These are phyloP conservation scores for Fraxinus quadrangulata DNA, from an alignment of 257 asterid genomes.

Conservation along the genomic window DNA sequence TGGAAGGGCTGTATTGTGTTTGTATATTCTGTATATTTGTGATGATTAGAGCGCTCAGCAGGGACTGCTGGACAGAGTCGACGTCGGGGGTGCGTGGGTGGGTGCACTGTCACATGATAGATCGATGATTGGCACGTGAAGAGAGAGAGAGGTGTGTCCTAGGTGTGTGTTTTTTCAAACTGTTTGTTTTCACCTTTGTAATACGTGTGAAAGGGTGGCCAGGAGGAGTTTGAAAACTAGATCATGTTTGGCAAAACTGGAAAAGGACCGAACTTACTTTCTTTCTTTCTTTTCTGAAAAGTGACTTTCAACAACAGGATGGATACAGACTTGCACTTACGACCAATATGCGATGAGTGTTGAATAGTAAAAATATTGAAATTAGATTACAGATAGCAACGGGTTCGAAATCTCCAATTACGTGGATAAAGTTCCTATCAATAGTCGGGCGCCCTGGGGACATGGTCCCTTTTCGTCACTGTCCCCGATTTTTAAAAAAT, in stretches of 20 bases:
- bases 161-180: not conserved
- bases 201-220: not conserved
- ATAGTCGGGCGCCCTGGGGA: accelerated
- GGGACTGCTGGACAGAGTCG: conserved; percentile 25
- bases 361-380: too few relatives aligned
- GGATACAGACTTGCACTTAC: too few relatives aligned
- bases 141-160: conserved; percentile 27
- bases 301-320: too few relatives aligned
- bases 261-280: not conserved
- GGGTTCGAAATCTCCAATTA: too few relatives aligned
- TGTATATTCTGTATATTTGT: conserved; percentile 19
- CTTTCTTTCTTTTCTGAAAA: too few relatives aligned
- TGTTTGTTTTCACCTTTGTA: not conserved
- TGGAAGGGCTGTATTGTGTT: conserved; percentile 7
- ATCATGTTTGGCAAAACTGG: not conserved
- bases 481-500: too few relatives aligned
- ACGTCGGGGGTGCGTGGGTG: conserved; percentile 14
- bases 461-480: too few relatives aligned
- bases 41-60: conserved; percentile 36
- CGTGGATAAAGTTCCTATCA: too few relatives aligned
- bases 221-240: not conserved
- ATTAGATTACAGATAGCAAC: too few relatives aligned
- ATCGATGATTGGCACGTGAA: conserved; percentile 79
- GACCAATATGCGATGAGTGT: too few relatives aligned
- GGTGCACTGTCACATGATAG: conserved; percentile 58